phyloP scores from a whole-genome alignment of 2,329 filamentous ascomycete genomes.

The Elsinoe batatas region DNA sequence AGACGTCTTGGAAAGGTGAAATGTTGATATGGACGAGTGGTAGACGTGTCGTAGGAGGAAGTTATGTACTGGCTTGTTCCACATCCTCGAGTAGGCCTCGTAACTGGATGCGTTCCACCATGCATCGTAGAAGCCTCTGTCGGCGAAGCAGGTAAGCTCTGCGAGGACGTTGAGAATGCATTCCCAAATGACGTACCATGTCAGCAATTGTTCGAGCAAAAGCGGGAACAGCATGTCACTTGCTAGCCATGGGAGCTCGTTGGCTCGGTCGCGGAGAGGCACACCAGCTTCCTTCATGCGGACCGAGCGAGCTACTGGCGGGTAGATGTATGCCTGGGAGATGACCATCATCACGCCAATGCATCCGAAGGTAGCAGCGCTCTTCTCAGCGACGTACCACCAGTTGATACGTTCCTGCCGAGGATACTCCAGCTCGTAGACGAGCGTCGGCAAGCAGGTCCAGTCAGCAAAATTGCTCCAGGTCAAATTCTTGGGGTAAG shows the following conservation, averaged over 20 bases:
- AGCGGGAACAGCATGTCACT: conserved; percentile 68
- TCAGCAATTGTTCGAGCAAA: conserved; percentile 65
- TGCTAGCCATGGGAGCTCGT: conserved; percentile 64
- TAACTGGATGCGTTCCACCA: conserved; percentile 50
- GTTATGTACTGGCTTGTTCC: conserved; percentile 72
- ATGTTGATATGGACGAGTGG: conserved; percentile 63
- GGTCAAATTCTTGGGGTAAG: conserved; percentile 63
- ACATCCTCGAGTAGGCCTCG: conserved; percentile 71
- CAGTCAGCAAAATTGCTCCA: conserved; percentile 54
- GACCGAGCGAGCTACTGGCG: conserved; percentile 58
- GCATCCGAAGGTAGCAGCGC: conserved; percentile 58
- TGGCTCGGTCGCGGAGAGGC: conserved; percentile 50
- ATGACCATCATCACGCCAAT: conserved; percentile 72
- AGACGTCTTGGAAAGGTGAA: conserved; percentile 58
- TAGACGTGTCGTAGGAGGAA: conserved; percentile 73
- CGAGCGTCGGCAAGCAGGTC: conserved; percentile 63
- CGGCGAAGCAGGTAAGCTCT: conserved; percentile 66
- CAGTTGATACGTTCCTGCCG: conserved; percentile 60
- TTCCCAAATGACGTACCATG: conserved; percentile 74
- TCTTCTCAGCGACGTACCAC: conserved; percentile 65
- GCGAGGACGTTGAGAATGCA: conserved; percentile 60
- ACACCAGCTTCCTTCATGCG: conserved; percentile 58
- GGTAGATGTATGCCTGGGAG: conserved; percentile 67
- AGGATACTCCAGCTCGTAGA: conserved; percentile 72
- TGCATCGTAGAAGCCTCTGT: conserved; percentile 55